phyloP scores from a whole-genome alignment of 805 yeast species.

The Candida golubevii region DNA sequence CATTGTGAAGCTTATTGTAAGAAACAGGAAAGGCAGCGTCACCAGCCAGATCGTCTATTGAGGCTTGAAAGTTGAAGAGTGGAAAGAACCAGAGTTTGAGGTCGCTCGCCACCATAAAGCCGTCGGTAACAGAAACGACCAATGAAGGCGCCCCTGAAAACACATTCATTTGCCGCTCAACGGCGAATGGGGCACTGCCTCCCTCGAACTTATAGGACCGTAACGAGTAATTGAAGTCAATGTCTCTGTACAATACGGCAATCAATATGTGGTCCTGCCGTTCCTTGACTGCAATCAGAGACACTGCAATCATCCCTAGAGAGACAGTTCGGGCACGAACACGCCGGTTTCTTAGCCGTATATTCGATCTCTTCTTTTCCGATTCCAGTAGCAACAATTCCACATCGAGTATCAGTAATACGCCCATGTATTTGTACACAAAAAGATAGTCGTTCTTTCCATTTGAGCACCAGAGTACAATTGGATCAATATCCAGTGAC shows the following conservation, averaged over 20 bases:
- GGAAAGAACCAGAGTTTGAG: constrained; percentile 29
- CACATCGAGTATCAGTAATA: constrained; percentile 8
- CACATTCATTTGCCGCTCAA: constrained; percentile 23
- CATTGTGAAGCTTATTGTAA: constrained; percentile 2
- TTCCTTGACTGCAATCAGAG: constrained; percentile 7
- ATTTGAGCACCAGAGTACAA: neutral
- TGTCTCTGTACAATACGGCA: constrained; percentile 32
- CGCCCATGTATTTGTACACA: constrained; percentile 7
- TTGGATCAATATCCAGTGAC: constrained; percentile 6
- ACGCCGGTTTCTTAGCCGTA: neutral
- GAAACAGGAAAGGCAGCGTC: constrained; percentile 8
- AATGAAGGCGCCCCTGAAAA: constrained; percentile 30
- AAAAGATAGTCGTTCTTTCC: neutral
- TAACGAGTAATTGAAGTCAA: constrained; percentile 29
- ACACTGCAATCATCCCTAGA: constrained; percentile 14
- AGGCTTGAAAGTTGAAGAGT: neutral
- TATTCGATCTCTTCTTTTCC: neutral
- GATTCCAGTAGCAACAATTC: neutral
- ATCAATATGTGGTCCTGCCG: constrained; percentile 5
- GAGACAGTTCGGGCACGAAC: constrained; percentile 4
- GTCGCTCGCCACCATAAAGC: constrained; percentile 26
- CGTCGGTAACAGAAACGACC: constrained; percentile 23
- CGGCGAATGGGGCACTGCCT: constrained; percentile 2
- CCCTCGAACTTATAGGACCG: constrained; percentile 23
- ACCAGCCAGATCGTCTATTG: constrained; percentile 9